phyloP scores from a whole-genome alignment of 352 stramenopile species.

The Pythium brassicae region DNA sequence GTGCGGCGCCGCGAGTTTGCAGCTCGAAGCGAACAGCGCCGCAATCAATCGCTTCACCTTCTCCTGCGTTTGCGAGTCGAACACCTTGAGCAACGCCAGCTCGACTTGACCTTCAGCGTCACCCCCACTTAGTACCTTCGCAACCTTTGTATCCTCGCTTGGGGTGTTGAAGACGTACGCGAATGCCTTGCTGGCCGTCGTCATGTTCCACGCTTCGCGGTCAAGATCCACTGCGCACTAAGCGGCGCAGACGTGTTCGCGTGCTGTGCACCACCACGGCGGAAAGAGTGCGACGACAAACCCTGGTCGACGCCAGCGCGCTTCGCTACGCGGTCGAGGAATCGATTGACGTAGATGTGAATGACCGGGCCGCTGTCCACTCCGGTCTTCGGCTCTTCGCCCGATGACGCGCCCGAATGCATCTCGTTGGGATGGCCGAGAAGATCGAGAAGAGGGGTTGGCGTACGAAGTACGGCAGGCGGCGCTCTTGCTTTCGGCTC shows the following conservation, averaged over 20 bases:
- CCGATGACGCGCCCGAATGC: background rate
- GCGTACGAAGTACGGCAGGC: background rate
- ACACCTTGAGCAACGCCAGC: background rate
- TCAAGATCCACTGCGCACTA: slow-evolving; percentile 27
- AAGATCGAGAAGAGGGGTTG: background rate
- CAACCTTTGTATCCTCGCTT: slow-evolving; percentile 21
- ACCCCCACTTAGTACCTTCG: slow-evolving; percentile 21
- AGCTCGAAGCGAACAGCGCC: background rate
- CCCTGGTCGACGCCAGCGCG: background rate
- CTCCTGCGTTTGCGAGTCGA: slow-evolving; percentile 1
- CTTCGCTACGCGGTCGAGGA: background rate
- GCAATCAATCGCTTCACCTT: background rate
- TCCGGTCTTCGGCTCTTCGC: background rate
- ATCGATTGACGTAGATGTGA: background rate
- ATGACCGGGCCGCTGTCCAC: background rate
- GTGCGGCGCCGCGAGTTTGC: background rate
- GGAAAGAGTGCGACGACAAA: background rate
- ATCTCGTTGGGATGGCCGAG: slow-evolving; percentile 4
- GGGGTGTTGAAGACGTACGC: slow-evolving; percentile 30
- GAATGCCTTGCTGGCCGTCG: slow-evolving; percentile 21
- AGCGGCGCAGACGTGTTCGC: slow-evolving; percentile 6
- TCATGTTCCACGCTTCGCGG: slow-evolving; percentile 21
- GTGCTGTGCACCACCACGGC: slow-evolving; percentile 10
- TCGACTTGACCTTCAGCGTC: background rate
- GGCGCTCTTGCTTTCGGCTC: background rate